A percentile compares a stretch with the other conserved stretches of the same genome.
phyloP scores from a whole-genome alignment of 2,329 filamentous ascomycete species.

The Didymella lethalis region DNA sequence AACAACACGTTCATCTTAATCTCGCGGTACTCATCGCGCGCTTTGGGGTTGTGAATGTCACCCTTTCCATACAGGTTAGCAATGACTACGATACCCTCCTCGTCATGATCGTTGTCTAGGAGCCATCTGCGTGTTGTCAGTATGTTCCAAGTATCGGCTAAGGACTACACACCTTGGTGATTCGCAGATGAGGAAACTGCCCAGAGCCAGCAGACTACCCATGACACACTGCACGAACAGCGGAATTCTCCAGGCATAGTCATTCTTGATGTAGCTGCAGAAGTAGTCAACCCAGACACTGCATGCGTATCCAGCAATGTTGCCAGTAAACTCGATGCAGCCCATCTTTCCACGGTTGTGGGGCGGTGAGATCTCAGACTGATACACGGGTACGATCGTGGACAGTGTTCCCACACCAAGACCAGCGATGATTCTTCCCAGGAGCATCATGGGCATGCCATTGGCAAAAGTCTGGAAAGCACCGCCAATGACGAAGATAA shows the following conservation, averaged over 20 bases:
- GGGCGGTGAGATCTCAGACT: slow-evolving; percentile 76
- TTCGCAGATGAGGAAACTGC: slow-evolving; percentile 93
- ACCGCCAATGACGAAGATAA: slow-evolving; percentile 85
- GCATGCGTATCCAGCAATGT: slow-evolving; percentile 93
- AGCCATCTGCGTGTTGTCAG: slow-evolving; percentile 74
- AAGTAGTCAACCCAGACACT: slow-evolving; percentile 99
- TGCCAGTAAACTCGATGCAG: slow-evolving; percentile 97
- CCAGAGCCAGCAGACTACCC: slow-evolving; percentile 83
- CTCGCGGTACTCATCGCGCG: slow-evolving; percentile 93
- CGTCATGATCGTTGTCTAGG: slow-evolving; percentile 95
- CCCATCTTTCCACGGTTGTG: slow-evolving; percentile 95
- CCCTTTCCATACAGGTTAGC: slow-evolving; percentile 96
- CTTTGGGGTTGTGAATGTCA: slow-evolving; percentile 91
- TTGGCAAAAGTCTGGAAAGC: slow-evolving; percentile 82
- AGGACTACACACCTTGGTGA: slow-evolving; percentile 78
- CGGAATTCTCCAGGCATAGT: slow-evolving; percentile 90
- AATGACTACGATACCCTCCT: slow-evolving; percentile 98
- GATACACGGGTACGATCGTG: slow-evolving; percentile 62
- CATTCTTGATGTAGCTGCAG: slow-evolving; percentile 84
- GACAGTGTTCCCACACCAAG: slow-evolving; percentile 60
- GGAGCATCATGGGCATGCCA: slow-evolving; percentile 85
- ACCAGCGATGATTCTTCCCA: slow-evolving; percentile 61
- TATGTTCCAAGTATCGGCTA: neutral
- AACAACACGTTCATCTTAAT: slow-evolving; percentile 98
- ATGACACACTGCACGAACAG: slow-evolving; percentile 93